Evolutionary conservation across 352 stramenopile species (phyloP), one percentile per base, ranked within the genome.

Genomic region (Pythium dissotocum): DNA sequence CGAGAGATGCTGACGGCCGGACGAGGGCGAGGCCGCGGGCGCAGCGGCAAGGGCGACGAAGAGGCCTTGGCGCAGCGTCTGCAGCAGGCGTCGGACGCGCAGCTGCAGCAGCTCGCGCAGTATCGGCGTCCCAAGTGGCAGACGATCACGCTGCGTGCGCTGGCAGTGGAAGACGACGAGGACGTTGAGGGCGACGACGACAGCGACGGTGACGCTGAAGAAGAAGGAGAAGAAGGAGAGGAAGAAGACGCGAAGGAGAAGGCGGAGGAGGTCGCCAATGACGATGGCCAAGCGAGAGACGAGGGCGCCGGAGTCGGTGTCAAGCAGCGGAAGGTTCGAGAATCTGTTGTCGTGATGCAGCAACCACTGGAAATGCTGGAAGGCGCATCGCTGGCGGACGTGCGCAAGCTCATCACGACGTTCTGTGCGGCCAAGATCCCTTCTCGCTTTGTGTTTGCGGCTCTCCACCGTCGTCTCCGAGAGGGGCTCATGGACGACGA

Each of bases 331-430:
- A 26, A 46, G 8, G 0, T 1, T 18, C 16, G 24, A 30, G 40
- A 18, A 9, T 26, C 42, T 28, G 44, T 58, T 35, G 65, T 59
- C 4, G 36, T 73, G 35, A 51, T 46, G 36, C 51, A 60, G 52
- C 53, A 63, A 52, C 62, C 65, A 6, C 58, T 78, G 16, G 64
- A 78, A 26, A 49, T 76, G 30, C 58, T 76, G 13, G 69, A 76
- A 2, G 63, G 53, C 12, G 42, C 72, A 35, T 68, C 72, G 24
- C 69, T 78, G 13, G 61, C 64, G 1, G 72, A 76, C 48, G 72
- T 73, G 54, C 72, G 69, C 36, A 70, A 76, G 48, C 69, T 78
- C 13, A 68, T 78, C 30, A 44, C 21, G 33, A 59, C 53, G n/a
- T 78, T 78, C 42, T 75, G 63, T 14, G 24, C 54, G 24, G 36